Base-by-base conservation (phyloP, 2,329 filamentous ascomycete species). In the Colletotrichum agaves region DNA sequence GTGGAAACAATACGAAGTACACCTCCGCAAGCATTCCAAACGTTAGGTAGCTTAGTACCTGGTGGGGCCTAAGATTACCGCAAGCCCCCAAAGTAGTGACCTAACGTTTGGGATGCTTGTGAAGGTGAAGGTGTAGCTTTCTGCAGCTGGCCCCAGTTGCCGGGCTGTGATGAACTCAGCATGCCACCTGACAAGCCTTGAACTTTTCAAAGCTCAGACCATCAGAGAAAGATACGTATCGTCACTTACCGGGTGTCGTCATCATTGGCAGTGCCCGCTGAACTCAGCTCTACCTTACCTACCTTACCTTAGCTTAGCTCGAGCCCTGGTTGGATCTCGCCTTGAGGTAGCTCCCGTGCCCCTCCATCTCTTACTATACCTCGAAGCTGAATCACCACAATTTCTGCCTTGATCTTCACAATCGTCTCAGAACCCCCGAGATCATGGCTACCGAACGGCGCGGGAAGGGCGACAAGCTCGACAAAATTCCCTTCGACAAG, bases 381-480 rank as follows among this genome's bases (percentile, higher is more conserved):
- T 7, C 8, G 27, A 27, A 27, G 6, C 17, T 19, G 6, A 12
- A 47, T 12, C 17, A 7, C 55, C 27, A 10, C n/a, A n/a, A 31
- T 11, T n/a, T 23, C 8, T 35, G 47, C 17, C n/a, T 43, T 56
- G 19, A 62, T 65, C 17, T 50, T 33, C 49, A 55, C 21, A 47
- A 13, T 13, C 33, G 53, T 19, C 21, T 21, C 19, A 58, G 53
- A 27, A 49, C 23, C 5, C 21, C 17, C 13, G 31, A 44, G 19
- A 72, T 67, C 43, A 76, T 78, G 72, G 73, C 74, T 58, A 71
- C 72, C 31, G 72, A 75, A 41, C 74, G 74, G 65, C 61, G n/a
- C 53, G 47, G 53, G 19, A 67, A 60, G 55, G 50, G 56, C 21
- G 64, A 50, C 31, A 44, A 21, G 27, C 27, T 56, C 13, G 35